A percentile compares a stretch with the other conserved stretches of the same genome.
Conservation (phyloP, 495 filamentous ascomycete species). For the Aspergillus avenaceus region DNA sequence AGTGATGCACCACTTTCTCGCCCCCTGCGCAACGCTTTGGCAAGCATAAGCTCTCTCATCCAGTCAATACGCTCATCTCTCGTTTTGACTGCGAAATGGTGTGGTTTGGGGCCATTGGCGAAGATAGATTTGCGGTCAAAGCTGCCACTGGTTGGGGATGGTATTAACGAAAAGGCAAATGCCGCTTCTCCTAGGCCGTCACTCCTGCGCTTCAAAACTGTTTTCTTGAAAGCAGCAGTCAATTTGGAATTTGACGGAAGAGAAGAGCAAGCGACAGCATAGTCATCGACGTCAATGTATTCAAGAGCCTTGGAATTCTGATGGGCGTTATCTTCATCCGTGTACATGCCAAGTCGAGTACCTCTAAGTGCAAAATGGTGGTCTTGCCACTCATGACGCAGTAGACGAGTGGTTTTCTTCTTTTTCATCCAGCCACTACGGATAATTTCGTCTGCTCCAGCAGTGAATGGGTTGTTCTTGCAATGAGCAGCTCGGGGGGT, state of each 20-base stretch:
- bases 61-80: slow-evolving; percentile 92
- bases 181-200: slow-evolving; percentile 52
- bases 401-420: slow-evolving; percentile 78
- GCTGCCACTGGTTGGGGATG: slow-evolving; percentile 47
- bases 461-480: slow-evolving; percentile 21
- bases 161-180: slow-evolving; percentile 90
- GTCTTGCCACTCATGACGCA: slow-evolving; percentile 93
- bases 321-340: slow-evolving; percentile 52
- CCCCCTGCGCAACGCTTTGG: slow-evolving; percentile 72
- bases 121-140: slow-evolving; percentile 50
- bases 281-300: slow-evolving; percentile 91
- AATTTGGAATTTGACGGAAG: slow-evolving; percentile 70
- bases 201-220: slow-evolving; percentile 60
- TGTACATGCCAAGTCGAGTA: slow-evolving; percentile 79
- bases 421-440: slow-evolving; percentile 92
- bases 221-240: slow-evolving; percentile 81
- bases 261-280: slow-evolving; percentile 85
- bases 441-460: slow-evolving; percentile 37
- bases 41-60: slow-evolving; percentile 98
- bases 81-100: slow-evolving; percentile 86
- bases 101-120: slow-evolving; percentile 58
- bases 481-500: slow-evolving; percentile 25
- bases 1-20: slow-evolving; percentile 78
- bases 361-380: slow-evolving; percentile 82
- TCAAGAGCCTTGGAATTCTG: slow-evolving; percentile 57